Evolutionary conservation across 169 alveolate genomes (phyloP), one percentile per base, ranked within the genome.

Genomic region (Plasmodium chabaudi): DNA sequence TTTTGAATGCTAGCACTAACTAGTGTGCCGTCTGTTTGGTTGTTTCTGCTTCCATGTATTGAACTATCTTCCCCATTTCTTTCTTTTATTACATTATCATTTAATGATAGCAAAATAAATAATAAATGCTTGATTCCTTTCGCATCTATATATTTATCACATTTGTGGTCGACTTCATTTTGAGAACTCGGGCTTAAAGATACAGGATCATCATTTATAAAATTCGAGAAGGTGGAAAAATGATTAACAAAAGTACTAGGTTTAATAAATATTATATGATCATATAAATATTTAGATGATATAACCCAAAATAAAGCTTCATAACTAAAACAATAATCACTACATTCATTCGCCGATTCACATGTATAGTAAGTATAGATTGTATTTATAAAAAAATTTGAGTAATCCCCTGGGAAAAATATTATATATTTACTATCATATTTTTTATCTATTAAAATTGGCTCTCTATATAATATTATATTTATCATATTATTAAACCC

Each of bases 341-440:
- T 65, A 42, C 89, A 79, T 53, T 79, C 89, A 46, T 44, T 49
- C 5, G 53, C 39, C 21, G 77, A 17, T 27, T 64, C 53, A 13
- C 3, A n/a, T 59, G 15, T 79, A 79, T 42, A 67, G 5, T 69
- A 79, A 13, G 89, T 79, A 27, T 79, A 79, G 12, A 79, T 44
- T 23, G 82, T 65, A 59, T 79, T 79, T 10, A 34, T 65, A 59
- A 79, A 79, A 79, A 79, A 79, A 19, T 79, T 65, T 5, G 89
- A 79, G 51, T 79, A 79, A 59, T 79, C 89, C 5, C 89, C 89
- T 10, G 89, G 89, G 47, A 79, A 79, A 69, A 79, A 79, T 19
- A 79, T 56, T 3, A 79, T 44, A 69, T 79, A 79, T 57, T 79
- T 79, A 15, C 49, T 64, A 12, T 55, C 27, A 34, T 65, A 51